Percentiles rank a stretch among this genome's conserved stretches.
Conservation (phyloP, 1,284 basidiomycete species). For the Austroboletus rostrupii region DNA sequence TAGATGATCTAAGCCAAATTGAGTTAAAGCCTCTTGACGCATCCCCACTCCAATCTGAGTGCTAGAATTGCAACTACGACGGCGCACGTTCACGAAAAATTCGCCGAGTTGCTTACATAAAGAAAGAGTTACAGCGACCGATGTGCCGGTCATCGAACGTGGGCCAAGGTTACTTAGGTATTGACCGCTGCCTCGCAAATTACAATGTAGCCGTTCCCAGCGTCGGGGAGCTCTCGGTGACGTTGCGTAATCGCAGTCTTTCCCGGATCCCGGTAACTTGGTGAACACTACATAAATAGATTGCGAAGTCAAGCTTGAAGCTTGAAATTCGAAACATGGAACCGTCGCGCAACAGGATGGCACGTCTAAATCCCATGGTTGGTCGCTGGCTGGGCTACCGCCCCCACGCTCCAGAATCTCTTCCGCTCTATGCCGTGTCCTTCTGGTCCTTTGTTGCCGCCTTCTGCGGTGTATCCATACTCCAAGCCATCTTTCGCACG, state of each 20-base stretch:
- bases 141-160: too few relatives aligned
- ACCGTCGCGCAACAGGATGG: neutral
- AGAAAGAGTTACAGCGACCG: too few relatives aligned
- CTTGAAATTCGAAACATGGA: neutral
- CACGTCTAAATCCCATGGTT: slow-evolving; percentile 3
- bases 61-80: too few relatives aligned
- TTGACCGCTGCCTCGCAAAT: too few relatives aligned
- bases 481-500: slow-evolving; percentile 52
- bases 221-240: neutral
- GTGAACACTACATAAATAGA: neutral
- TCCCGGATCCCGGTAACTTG: neutral
- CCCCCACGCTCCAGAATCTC: slow-evolving; percentile 5
- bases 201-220: too few relatives aligned
- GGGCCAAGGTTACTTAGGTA: too few relatives aligned
- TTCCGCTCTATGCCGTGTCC: slow-evolving; percentile 2
- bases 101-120: too few relatives aligned
- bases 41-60: too few relatives aligned
- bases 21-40: too few relatives aligned
- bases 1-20: too few relatives aligned
- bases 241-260: too few relatives aligned
- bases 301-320: neutral
- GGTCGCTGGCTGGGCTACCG: slow-evolving; percentile 17
- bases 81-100: too few relatives aligned
- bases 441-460: slow-evolving; percentile 47
- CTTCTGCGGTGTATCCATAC: slow-evolving; percentile 52